phyloP scores from a whole-genome alignment of 352 stramenopile genomes.

The Thraustotheca clavata region DNA sequence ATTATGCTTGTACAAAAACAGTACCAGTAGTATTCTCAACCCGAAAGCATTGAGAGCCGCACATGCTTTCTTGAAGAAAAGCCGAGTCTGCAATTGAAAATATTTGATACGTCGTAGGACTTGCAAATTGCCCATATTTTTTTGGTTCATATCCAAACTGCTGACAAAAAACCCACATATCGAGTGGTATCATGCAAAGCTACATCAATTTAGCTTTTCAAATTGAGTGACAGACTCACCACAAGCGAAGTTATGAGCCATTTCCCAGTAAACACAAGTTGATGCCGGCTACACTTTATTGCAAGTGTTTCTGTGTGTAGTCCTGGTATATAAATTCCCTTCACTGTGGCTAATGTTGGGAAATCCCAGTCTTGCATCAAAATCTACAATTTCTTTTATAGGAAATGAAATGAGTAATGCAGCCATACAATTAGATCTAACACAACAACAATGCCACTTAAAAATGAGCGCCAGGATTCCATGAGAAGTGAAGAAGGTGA shows the following conservation, averaged over 20 bases:
- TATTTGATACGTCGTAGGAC: neutral
- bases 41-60: conserved; percentile 1
- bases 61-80: neutral
- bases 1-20: too few species aligned
- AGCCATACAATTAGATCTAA: conserved; percentile 9
- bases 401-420: neutral
- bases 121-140: neutral
- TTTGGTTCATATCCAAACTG: neutral
- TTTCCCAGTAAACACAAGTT: conserved; percentile 15
- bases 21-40: too few species aligned
- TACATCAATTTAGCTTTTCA: neutral
- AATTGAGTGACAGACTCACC: neutral
- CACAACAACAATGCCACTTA: conserved; percentile 12
- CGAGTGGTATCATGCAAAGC: conserved; percentile 13
- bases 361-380: conserved; percentile 22
- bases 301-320: neutral
- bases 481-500: neutral
- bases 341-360: conserved; percentile 3
- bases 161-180: conserved; percentile 9
- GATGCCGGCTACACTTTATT: neutral
- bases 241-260: conserved; percentile 5
- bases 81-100: conserved; percentile 11
- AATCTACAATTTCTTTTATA: neutral
- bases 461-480: conserved; percentile 15
- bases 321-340: conserved; percentile 2